Evolutionary conservation across 371 early-diverging fungal species (phyloP), one percentile per base, ranked within the genome.

Genomic region (Circinella minor): DNA sequence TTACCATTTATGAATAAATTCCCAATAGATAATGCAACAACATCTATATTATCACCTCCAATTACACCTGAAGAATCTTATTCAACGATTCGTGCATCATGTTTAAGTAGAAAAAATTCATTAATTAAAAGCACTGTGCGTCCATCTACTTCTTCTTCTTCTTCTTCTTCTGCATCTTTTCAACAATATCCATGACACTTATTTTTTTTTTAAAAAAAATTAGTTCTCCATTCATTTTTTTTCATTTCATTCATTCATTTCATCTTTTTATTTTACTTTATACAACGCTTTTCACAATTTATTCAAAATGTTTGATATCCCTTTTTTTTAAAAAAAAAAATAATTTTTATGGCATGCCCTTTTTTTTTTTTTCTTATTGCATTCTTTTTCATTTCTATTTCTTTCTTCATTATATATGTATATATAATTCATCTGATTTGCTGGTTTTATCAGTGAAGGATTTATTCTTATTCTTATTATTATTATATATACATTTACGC

Each of bases 31-130:
- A 27, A 57, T n/a, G 57, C 57, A 1, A 34, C 57, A 0, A n/a
- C 57, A 10, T 57, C 57, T 10, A 57, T 57, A 6, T 13, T 54
- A 13, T 65, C 65, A 34, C 49, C 65, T 54, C 65, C 65, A 10
- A 54, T 48, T 8, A 65, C 65, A 10, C 65, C 65, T 4, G 65
- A 65, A n/a, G 65, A 65, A n/a, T 43, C 43, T 43, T 65, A 65
- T 38, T 48, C 65, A 13, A 18, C 20, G 20, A 7, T 63, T 17
- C 63, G 63, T 47, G 63, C 63, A 27, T 63, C 63, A 13, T 63
- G 63, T 34, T n/a, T 63, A 18, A 63, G 63, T 38, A 39, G 63
- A 34, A 46, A n/a, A 6, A 63, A 17, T 17, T 63, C 63, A 4
- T 9, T 63, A 4, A 46, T 46, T 10, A 63, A 63, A 34, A 39